phyloP scores from a whole-genome alignment of 768 basidiomycete species.

The Serendipita vermifera region DNA sequence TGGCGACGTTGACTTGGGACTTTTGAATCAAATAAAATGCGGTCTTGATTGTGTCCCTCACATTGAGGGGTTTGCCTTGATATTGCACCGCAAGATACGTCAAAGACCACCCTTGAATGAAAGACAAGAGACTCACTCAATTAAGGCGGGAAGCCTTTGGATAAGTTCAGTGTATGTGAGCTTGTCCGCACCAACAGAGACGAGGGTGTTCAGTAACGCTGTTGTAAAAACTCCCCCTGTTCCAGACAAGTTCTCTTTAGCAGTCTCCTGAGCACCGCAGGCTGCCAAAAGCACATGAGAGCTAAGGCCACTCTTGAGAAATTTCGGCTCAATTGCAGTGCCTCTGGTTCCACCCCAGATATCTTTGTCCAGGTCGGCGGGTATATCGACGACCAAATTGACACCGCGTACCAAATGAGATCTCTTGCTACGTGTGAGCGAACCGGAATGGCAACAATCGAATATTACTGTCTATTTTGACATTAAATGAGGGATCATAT shows the following conservation, averaged over 20 bases:
- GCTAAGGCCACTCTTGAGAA: constrained; percentile 9
- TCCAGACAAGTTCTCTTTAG: constrained; percentile 17
- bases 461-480: too few species aligned
- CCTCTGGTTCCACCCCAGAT: too few species aligned
- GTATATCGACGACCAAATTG: too few species aligned
- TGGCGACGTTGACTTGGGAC: constrained; percentile 13
- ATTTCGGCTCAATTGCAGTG: too few species aligned
- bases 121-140: too few species aligned
- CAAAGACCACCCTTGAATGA: too few species aligned
- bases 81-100: too few species aligned
- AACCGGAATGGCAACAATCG: too few species aligned
- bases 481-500: too few species aligned
- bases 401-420: too few species aligned
- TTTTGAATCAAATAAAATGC: constrained; percentile 20
- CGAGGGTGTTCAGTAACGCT: constrained; percentile 18
- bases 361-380: too few species aligned
- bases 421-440: constrained; percentile 28
- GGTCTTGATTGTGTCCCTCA: constrained; percentile 19
- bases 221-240: constrained; percentile 21
- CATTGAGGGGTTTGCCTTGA: constrained; percentile 23
- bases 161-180: constrained; percentile 21
- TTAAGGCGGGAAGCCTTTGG: background rate
- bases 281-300: constrained; percentile 19
- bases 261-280: constrained; percentile 13
- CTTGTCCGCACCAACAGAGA: constrained; percentile 6